Conservation (phyloP, 306 rosid species). For the Citrullus amarus region DNA sequence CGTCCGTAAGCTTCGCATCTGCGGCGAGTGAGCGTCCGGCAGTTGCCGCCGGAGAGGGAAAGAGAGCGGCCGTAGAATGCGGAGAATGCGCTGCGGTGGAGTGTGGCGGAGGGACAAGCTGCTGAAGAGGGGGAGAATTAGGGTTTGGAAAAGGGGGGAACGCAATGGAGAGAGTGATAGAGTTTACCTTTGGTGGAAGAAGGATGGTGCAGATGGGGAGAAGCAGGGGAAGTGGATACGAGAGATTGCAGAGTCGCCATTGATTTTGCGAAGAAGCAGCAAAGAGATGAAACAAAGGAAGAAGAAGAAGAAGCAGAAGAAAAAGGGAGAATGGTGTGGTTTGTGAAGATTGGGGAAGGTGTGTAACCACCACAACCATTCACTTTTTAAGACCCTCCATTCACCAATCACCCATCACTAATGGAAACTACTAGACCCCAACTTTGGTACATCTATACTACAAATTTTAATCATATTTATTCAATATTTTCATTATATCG, state of each 20-base stretch:
- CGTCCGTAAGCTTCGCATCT: conserved; percentile 11
- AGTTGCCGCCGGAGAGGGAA: conserved; percentile 21
- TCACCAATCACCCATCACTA: too few species aligned
- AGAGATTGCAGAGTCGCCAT: conserved; percentile 81
- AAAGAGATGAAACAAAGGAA: not conserved
- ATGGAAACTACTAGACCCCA: too few species aligned
- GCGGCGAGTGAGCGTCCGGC: conserved; percentile 18
- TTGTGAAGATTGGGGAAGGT: conserved; percentile 7
- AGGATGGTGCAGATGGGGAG: conserved; percentile 44
- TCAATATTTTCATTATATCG: too few species aligned
- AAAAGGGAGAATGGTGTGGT: conserved; percentile 30
- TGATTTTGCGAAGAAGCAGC: not conserved
- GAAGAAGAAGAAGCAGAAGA: not conserved
- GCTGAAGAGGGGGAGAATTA: conserved; percentile 15
- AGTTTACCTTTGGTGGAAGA: conserved; percentile 42
- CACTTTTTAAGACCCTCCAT: not conserved
- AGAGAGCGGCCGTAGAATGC: conserved; percentile 57
- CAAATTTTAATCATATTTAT: too few species aligned
- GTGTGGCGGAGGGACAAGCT: not conserved
- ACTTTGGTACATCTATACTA: too few species aligned
- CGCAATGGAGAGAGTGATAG: not conserved
- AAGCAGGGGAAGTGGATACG: conserved; percentile 46
- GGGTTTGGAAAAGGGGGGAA: not conserved
- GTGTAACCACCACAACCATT: conserved; percentile 62
- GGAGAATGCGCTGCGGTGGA: conserved; percentile 39